Evolutionary conservation across 176 grass and related monocot genomes (phyloP).

Genomic region (Oropetium thomaeum): DNA sequence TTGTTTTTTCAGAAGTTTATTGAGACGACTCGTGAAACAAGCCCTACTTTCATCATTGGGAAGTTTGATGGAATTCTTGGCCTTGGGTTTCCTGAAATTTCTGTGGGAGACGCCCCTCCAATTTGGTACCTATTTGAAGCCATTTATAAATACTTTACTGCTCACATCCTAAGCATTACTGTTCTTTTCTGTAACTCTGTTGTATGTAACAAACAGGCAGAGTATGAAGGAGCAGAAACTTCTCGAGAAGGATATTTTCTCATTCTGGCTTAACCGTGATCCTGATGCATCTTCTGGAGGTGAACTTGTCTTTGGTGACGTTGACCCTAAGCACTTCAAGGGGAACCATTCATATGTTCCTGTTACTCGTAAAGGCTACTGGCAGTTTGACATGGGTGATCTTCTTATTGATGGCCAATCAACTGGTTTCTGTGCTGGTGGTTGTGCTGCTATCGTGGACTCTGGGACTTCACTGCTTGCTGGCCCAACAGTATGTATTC

Average conservation of each 20-base stretch:
- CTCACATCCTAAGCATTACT: background rate
- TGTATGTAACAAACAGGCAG: conserved; percentile 57
- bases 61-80: conserved; percentile 98
- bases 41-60: conserved; percentile 61
- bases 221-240: conserved; percentile 79
- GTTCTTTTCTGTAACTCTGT: background rate
- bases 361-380: conserved; percentile 81
- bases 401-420: conserved; percentile 56
- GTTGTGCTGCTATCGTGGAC: conserved; percentile 89
- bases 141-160: background rate
- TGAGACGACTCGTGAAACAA: conserved; percentile 79
- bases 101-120: conserved; percentile 64
- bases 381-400: conserved; percentile 92
- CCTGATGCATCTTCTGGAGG: conserved; percentile 61
- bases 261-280: conserved; percentile 94
- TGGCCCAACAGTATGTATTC: conserved; percentile 77
- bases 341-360: conserved; percentile 80
- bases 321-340: conserved; percentile 70
- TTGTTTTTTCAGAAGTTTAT: conserved; percentile 68
- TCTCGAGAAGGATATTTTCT: conserved; percentile 68
- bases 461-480: conserved; percentile 88
- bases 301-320: conserved; percentile 87
- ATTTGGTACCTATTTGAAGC: conserved; percentile 56
- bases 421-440: conserved; percentile 72
- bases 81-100: conserved; percentile 91